A percentile compares a stretch with the other conserved stretches of the same genome.
These are phyloP conservation scores for Rosa lucieae DNA, from an alignment of 306 rosid genomes.

Conservation along the genomic window DNA sequence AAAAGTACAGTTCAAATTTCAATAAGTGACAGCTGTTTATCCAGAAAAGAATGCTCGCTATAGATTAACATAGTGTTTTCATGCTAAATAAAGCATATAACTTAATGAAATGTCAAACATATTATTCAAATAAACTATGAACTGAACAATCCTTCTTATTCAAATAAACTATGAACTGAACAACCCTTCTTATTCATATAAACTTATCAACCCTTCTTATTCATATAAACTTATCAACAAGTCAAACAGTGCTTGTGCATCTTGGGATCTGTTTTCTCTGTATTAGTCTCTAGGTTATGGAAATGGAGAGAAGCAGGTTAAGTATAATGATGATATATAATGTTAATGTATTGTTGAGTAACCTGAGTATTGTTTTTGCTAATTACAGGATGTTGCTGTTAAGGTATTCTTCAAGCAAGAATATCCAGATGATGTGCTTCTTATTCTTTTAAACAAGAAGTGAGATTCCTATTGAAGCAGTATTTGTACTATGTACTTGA, in stretches of 20 bases:
- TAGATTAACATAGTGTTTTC: neutral
- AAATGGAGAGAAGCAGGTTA: neutral
- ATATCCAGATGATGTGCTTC: conserved; percentile 77
- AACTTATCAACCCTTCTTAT: neutral
- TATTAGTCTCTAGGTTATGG: neutral
- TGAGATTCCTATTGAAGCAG: conserved; percentile 27
- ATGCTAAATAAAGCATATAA: neutral
- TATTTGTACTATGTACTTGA: neutral
- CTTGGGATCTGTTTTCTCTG: neutral
- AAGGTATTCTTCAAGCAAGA: conserved; percentile 93
- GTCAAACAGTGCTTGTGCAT: neutral
- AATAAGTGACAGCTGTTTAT: neutral
- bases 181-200: neutral
- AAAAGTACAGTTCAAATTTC: conserved; percentile 1
- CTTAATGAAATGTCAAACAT: neutral
- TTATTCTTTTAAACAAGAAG: conserved; percentile 83
- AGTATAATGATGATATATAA: neutral
- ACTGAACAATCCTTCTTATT: neutral
- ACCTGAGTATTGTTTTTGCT: conserved; percentile 1
- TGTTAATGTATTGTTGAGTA: neutral
- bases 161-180: neutral
- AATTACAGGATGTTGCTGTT: conserved; percentile 75
- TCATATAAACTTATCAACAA: neutral
- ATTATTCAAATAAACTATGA: neutral
- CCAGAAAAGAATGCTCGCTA: neutral